Base-by-base conservation (phyloP, 495 filamentous ascomycete genomes). In the Beverwykella pulmonaria region DNA sequence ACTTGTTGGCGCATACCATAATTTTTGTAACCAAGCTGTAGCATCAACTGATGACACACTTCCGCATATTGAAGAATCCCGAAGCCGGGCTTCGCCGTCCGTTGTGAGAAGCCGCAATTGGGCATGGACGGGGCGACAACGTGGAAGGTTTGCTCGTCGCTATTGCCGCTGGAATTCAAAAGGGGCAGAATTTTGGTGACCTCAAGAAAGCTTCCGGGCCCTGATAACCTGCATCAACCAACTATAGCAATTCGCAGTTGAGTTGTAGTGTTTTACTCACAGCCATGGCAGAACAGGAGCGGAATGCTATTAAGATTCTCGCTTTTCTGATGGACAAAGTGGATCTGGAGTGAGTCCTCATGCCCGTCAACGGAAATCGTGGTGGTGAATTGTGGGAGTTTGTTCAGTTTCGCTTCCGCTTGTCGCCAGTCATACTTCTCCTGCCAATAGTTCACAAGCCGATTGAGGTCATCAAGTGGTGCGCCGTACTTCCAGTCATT, bases 161-260 rank as follows among this genome's bases (percentile, higher is more conserved):
- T 20, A 17, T 72, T 68, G 14, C 77, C 72, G 7, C 77, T 26
- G 4, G 10, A 72, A 12, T 76, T 68, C 55, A 92, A 79, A 4
- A 82, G 74, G n/a, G 82, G 80, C 47, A 91, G 75, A 26, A 92
- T 74, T 48, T 87, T 86, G 10, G 79, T 82, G 1, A 84, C 86
- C 67, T 88, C 87, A 36, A 91, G 75, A 71, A 87, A 90, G 53
- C 82, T 86, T n/a, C 91, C 84, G 15, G 90, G 88, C 78, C 89
- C 82, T 85, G 54, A n/a, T 25, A 34, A 34, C 32, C 32, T 12
- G 32, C 32, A 12, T 34, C 12, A 54, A 44, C 36, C 23, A 29
- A 29, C 36, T 39, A 0, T 8, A 27, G 4, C 41, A 53, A 22
- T 39, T 15, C 10, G 26, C 19, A n/a, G 10, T 12, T 3, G 20